phyloP scores from a whole-genome alignment of 495 filamentous ascomycete genomes.

The Talaromyces borbonicus region DNA sequence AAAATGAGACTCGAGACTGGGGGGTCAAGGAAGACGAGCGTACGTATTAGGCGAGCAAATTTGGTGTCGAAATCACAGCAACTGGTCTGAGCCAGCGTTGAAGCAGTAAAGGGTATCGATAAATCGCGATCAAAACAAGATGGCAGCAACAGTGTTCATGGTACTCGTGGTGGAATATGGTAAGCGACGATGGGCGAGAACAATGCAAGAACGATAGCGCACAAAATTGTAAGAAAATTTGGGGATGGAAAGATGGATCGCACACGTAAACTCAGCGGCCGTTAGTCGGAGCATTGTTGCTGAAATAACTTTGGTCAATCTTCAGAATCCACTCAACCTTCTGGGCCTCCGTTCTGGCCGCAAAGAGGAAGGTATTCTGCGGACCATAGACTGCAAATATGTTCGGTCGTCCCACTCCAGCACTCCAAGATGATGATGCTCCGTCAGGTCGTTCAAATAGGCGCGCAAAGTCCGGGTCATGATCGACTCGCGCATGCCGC shows the following conservation, averaged over 20 bases:
- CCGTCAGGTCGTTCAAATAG: slow-evolving; percentile 47
- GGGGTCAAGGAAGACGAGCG: not conserved
- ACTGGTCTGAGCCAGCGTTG: too few relatives aligned
- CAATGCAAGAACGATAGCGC: slow-evolving; percentile 5
- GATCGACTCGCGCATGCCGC: slow-evolving; percentile 74
- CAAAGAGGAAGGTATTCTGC: slow-evolving; percentile 91
- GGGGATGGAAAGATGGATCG: slow-evolving; percentile 8
- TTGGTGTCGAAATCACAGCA: too few relatives aligned
- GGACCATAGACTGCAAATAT: slow-evolving; percentile 91
- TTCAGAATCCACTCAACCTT: slow-evolving; percentile 91
- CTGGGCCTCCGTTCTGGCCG: slow-evolving; percentile 72
- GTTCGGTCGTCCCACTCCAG: slow-evolving; percentile 47
- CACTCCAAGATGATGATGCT: slow-evolving; percentile 21
- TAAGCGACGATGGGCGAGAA: not conserved
- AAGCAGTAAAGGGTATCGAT: not conserved
- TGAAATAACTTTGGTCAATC: slow-evolving; percentile 55
- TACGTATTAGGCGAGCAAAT: not conserved
- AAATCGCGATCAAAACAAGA: not conserved
- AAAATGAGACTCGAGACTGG: not conserved
- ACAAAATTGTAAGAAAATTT: slow-evolving; percentile 10
- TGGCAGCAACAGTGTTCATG: not conserved
- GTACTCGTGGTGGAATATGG: not conserved
- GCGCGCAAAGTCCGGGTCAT: slow-evolving; percentile 74
- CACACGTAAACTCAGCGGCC: not conserved
- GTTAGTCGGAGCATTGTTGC: slow-evolving; percentile 16